Base-by-base conservation (phyloP, 768 basidiomycete genomes). In the Candolleomyces aberdarensis region DNA sequence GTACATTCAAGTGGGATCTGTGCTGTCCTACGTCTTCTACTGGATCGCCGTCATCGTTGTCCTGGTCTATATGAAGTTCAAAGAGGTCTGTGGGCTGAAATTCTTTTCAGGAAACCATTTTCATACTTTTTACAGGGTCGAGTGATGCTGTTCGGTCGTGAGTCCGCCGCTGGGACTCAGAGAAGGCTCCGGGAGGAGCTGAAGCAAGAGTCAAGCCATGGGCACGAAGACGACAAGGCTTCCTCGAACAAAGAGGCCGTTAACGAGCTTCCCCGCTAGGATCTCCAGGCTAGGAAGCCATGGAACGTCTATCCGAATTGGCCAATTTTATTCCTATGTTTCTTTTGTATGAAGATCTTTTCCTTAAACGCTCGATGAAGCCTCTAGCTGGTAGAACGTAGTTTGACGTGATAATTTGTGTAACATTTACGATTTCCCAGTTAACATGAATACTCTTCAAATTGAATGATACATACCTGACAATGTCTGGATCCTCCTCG, bases 11-110 rank as follows among this genome's bases (percentile, higher is more conserved):
- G 83, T 88, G 61, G 94, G 96, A 13, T 83, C 88, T 1, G 81
- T 98, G 20, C 78, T 96, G n/a, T 77, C 87, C 0, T 98, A 98
- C 72, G 85, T 92, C 52, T 90, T 93, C 74, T 98, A 96, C 78
- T 98, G 96, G 96, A 64, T 97, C 62, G 84, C 87, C 13, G 91
- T 90, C 65, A 85, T 96, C 50, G 82, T 69, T 39, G 77, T 77
- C 3, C 80, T 98, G 56, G 68, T 90, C 55, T 82, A 74, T 64
- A 75, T 91, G 78, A 92, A 92, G 74, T 91, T 73, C 67, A 78
- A 66, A 56, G 84, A 86, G 77, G 85, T 80, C 62, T 59, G 73
- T 66, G 20, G 39, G 31, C 3, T 50, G 31, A 15, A 64, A 31
- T 49, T 36, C 40, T n/a, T 55, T 7, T n/a, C 11, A 11, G 5